A percentile compares a stretch with the other conserved stretches of the same genome.
phyloP scores from a whole-genome alignment of 495 filamentous ascomycete species.

The Penicillium subrubescens region DNA sequence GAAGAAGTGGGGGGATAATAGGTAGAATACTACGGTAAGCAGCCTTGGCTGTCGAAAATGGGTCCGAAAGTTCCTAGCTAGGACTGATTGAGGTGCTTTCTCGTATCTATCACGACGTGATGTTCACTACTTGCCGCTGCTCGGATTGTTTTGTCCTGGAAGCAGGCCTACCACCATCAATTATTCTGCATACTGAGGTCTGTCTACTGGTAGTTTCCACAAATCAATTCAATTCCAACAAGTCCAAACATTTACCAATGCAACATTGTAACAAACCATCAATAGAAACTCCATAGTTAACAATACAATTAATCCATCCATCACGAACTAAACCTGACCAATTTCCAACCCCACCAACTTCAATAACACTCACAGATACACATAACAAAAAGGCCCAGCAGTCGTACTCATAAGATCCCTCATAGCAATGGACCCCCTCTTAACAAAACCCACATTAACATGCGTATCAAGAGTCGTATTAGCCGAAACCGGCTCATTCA shows the following conservation, averaged over 20 bases:
- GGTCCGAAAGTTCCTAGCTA: not conserved
- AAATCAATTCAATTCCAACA: not conserved
- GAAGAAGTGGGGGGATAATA: not conserved
- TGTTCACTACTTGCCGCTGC: too few species aligned
- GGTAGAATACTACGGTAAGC: not conserved
- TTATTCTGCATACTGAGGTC: too few species aligned
- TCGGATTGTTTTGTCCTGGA: too few species aligned
- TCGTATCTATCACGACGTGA: too few species aligned
- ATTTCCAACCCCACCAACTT: not conserved
- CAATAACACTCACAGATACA: slow-evolving; percentile 40
- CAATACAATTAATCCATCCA: not conserved
- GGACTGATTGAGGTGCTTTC: too few species aligned
- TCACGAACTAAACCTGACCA: not conserved
- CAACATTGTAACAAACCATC: not conserved
- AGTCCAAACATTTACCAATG: not conserved
- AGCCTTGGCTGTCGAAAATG: not conserved
- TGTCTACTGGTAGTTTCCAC: not conserved
- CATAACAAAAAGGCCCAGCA: slow-evolving; percentile 59
- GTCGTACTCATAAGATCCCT: slow-evolving; percentile 51
- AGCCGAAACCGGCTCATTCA: slow-evolving; percentile 51
- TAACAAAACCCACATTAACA: slow-evolving; percentile 46
- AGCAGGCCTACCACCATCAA: too few species aligned
- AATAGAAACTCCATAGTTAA: not conserved
- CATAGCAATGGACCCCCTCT: slow-evolving; percentile 41
- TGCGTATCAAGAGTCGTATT: slow-evolving; percentile 51